phyloP scores from a whole-genome alignment of 2,329 filamentous ascomycete genomes.

The Penicillium sp. region DNA sequence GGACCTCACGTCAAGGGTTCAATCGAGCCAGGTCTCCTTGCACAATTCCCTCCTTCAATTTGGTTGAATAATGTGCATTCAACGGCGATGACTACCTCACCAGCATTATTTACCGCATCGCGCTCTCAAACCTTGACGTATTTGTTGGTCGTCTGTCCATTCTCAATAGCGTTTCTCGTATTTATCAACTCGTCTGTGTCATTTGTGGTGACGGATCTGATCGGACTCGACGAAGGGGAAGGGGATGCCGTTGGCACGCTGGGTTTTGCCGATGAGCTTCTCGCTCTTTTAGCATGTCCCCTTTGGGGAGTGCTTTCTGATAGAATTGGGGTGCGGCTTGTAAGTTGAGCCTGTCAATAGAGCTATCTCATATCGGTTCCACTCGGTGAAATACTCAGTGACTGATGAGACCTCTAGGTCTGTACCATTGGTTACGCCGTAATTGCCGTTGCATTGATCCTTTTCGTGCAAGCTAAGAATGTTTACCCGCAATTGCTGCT shows the following conservation, averaged over 20 bases:
- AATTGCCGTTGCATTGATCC: constrained; percentile 67
- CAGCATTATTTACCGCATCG: constrained; percentile 50
- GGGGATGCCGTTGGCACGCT: constrained; percentile 56
- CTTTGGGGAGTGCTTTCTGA: constrained; percentile 47
- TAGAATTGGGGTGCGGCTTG: constrained; percentile 43
- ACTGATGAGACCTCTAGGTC: constrained; percentile 30
- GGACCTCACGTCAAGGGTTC: not conserved
- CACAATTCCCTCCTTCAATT: not conserved
- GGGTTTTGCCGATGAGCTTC: constrained; percentile 46
- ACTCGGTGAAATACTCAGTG: not conserved
- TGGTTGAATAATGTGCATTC: constrained; percentile 12
- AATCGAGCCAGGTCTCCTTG: not conserved
- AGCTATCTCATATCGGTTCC: not conserved
- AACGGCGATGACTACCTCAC: constrained; percentile 26
- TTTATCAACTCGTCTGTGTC: constrained; percentile 60
- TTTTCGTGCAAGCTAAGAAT: constrained; percentile 79
- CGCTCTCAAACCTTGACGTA: constrained; percentile 54
- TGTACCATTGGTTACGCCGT: constrained; percentile 72
- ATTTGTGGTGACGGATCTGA: constrained; percentile 59
- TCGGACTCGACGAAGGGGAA: constrained; percentile 50
- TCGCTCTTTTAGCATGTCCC: constrained; percentile 45
- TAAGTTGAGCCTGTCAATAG: constrained; percentile 22
- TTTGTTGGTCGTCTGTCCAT: constrained; percentile 56
- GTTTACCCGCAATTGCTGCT: constrained; percentile 85
- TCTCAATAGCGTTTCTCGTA: constrained; percentile 60